Conservation (phyloP, 495 filamentous ascomycete genomes). For the Aspergillus egyptiacus region DNA sequence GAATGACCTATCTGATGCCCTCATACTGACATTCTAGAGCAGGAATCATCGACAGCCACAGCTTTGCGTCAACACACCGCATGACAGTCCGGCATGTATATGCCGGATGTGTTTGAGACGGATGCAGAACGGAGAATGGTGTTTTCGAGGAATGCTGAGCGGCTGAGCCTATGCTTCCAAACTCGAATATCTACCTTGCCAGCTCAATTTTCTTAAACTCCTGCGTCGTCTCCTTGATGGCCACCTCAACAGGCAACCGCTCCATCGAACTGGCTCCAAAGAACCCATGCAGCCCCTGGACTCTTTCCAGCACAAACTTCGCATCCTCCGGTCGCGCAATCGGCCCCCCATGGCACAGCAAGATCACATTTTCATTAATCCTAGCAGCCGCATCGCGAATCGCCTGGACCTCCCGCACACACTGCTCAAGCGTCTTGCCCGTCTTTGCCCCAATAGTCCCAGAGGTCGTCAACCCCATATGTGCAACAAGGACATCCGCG, state of each 20-base stretch:
- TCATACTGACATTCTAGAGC: too few relatives aligned
- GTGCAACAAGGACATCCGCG: slow-evolving; percentile 62
- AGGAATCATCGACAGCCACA: too few relatives aligned
- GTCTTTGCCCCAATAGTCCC: slow-evolving; percentile 57
- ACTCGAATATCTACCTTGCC: slow-evolving; percentile 12
- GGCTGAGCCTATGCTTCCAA: too few relatives aligned
- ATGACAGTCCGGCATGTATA: too few relatives aligned
- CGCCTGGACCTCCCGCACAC: slow-evolving; percentile 51
- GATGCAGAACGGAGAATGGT: too few relatives aligned
- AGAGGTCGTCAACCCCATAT: slow-evolving; percentile 62
- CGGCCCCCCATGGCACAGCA: slow-evolving; percentile 65
- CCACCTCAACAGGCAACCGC: slow-evolving; percentile 61
- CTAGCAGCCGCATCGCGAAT: slow-evolving; percentile 54
- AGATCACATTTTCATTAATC: slow-evolving; percentile 53
- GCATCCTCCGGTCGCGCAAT: slow-evolving; percentile 59
- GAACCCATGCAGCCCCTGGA: slow-evolving; percentile 60
- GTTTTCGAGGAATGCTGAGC: too few relatives aligned
- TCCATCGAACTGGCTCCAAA: slow-evolving; percentile 69
- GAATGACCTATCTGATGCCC: too few relatives aligned
- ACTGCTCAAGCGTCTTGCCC: slow-evolving; percentile 56
- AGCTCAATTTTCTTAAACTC: slow-evolving; percentile 48
- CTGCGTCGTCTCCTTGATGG: slow-evolving; percentile 55
- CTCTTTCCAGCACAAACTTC: slow-evolving; percentile 52
- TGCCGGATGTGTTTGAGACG: too few relatives aligned
- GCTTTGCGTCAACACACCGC: too few relatives aligned